Evolutionary conservation across 176 grass and related monocot species (phyloP).

Genomic region (Elymus sibiricus): DNA sequence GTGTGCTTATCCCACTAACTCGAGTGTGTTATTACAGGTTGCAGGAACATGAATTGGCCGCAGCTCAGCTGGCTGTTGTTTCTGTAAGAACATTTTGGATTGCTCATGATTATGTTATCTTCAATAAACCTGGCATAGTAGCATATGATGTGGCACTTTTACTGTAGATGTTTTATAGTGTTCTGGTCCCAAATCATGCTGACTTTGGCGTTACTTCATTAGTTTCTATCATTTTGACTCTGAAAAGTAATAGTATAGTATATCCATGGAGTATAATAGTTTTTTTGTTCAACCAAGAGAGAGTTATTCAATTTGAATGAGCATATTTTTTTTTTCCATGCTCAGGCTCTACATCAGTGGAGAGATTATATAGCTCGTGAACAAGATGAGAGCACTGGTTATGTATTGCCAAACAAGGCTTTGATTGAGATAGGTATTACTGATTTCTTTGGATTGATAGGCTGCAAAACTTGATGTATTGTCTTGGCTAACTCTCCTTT

Average conservation of each 20-base stretch:
- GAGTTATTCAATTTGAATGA: not conserved
- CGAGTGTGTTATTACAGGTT: constrained; percentile 52
- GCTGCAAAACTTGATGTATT: constrained; percentile 7
- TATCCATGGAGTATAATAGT: not conserved
- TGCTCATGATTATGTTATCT: not conserved
- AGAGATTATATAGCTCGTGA: constrained; percentile 77
- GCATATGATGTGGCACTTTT: not conserved
- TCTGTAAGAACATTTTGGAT: constrained; percentile 58
- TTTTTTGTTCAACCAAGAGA: not conserved
- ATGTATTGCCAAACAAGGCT: constrained; percentile 87
- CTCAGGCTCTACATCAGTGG: constrained; percentile 75
- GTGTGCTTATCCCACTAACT: not conserved
- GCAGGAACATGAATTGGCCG: constrained; percentile 68
- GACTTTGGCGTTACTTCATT: not conserved
- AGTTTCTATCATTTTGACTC: not conserved
- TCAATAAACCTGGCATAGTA: constrained; percentile 13
- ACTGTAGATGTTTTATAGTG: not conserved
- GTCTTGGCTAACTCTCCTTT: constrained; percentile 19
- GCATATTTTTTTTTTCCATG: not conserved
- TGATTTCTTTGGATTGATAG: not conserved
- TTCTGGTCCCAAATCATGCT: not conserved
- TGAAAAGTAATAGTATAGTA: constrained; percentile 17
- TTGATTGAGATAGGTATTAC: constrained; percentile 89
- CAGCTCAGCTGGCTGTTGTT: constrained; percentile 73
- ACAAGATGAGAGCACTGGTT: constrained; percentile 96